phyloP scores from a whole-genome alignment of 148 eudicot species.

The Vaccinium vitisidaea region DNA sequence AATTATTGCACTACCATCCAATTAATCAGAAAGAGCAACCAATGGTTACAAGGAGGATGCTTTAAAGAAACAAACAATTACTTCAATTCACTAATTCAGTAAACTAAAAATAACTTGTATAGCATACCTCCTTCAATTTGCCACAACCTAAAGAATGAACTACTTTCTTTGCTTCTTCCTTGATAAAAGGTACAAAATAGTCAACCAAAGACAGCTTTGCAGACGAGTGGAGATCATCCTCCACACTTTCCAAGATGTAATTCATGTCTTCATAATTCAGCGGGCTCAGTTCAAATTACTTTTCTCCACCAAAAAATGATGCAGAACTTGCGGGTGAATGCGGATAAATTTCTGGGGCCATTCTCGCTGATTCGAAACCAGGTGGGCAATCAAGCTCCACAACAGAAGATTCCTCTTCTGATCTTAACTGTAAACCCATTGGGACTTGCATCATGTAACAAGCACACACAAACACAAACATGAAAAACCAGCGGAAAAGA shows the following conservation, averaged over 20 bases:
- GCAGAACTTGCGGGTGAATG: constrained; percentile 24
- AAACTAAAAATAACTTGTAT: not conserved
- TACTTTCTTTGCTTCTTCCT: constrained; percentile 49
- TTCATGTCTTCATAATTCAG: constrained; percentile 20
- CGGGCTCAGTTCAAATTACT: constrained; percentile 11
- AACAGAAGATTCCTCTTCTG: constrained; percentile 39
- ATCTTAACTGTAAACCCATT: constrained; percentile 22
- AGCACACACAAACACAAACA: not conserved
- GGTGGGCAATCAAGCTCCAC: constrained; percentile 79
- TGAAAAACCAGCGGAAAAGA: constrained; percentile 11
- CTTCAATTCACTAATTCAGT: not conserved
- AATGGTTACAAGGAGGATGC: not conserved
- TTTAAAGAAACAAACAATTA: not conserved
- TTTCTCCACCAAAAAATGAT: constrained; percentile 27
- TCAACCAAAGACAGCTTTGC: constrained; percentile 42
- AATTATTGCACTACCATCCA: not conserved
- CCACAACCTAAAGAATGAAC: constrained; percentile 28
- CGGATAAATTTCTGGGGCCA: constrained; percentile 22
- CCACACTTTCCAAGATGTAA: constrained; percentile 43
- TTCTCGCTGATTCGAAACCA: constrained; percentile 54
- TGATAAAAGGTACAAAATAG: constrained; percentile 40
- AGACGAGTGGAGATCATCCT: constrained; percentile 57
- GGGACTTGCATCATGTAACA: constrained; percentile 3
- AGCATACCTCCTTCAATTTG: constrained; percentile 47
- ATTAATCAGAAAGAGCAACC: not conserved